Percentiles rank a stretch among this genome's conserved stretches.
Conservation (phyloP, 345 rosid genomes). For the Citrus glauca region DNA sequence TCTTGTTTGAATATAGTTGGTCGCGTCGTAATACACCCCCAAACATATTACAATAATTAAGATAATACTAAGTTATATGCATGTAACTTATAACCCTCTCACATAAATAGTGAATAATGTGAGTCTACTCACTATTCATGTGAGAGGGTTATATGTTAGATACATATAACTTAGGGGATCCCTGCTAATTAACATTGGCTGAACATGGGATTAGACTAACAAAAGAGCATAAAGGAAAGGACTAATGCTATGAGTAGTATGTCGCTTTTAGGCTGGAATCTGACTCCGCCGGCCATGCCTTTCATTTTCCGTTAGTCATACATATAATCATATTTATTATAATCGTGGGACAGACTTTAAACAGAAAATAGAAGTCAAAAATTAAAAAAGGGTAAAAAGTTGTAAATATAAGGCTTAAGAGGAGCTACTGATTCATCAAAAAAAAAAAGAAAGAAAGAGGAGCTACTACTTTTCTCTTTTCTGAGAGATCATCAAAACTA, state of each 20-base stretch:
- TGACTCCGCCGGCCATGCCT: slow-evolving; percentile 24
- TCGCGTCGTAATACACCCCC: too few species aligned
- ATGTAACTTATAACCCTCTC: too few species aligned
- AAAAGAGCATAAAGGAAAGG: not conserved
- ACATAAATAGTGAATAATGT: too few species aligned
- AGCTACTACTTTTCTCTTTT: slow-evolving; percentile 7
- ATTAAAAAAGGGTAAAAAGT: not conserved
- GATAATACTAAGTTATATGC: too few species aligned
- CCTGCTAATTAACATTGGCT: not conserved
- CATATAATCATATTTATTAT: not conserved
- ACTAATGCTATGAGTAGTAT: slow-evolving; percentile 23
- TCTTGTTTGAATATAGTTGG: too few species aligned
- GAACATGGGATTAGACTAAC: too few species aligned
- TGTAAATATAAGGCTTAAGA: not conserved
- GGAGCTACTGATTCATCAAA: not conserved
- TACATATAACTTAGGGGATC: too few species aligned
- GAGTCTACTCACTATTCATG: too few species aligned
- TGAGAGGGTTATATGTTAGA: too few species aligned
- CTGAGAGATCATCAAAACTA: slow-evolving; percentile 14
- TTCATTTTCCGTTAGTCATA: slow-evolving; percentile 2
- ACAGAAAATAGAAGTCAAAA: not conserved
- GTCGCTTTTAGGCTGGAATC: slow-evolving; percentile 66
- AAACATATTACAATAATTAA: too few species aligned
- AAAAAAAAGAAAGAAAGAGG: not conserved
- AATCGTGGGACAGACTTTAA: not conserved